Conservation (phyloP, 371 early-diverging fungal genomes). For the Zopfochytrium polystomum region DNA sequence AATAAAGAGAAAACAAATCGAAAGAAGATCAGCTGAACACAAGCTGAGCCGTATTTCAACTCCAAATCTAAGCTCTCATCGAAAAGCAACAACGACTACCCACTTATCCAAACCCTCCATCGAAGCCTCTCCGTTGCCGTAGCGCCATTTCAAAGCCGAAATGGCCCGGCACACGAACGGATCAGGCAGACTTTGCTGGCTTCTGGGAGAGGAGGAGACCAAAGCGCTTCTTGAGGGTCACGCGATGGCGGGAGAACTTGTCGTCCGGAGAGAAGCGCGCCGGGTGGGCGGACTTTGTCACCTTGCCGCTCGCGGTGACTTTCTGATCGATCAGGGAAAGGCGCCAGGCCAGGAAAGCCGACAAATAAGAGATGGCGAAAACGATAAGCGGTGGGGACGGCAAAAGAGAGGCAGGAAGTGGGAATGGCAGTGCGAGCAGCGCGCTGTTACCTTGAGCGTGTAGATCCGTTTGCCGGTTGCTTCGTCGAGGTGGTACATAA, state of each 20-base stretch:
- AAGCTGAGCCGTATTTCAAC: too few species aligned
- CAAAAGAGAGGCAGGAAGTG: not conserved
- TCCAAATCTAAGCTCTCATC: too few species aligned
- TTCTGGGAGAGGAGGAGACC: constrained; percentile 82
- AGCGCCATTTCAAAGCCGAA: too few species aligned
- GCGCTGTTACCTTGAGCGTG: constrained; percentile 81
- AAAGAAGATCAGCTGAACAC: too few species aligned
- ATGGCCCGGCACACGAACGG: too few species aligned
- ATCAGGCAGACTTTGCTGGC: too few species aligned
- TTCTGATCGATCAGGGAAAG: too few species aligned
- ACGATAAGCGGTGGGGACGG: not conserved
- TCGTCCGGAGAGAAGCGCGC: constrained; percentile 98
- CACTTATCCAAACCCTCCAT: too few species aligned
- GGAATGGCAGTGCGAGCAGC: not conserved
- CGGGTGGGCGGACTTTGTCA: constrained; percentile 95
- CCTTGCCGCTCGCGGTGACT: constrained; percentile 67
- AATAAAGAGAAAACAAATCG: too few species aligned
- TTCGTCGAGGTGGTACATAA: constrained; percentile 88
- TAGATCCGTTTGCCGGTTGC: constrained; percentile 87
- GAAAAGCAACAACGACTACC: too few species aligned
- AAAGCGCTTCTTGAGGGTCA: constrained; percentile 95
- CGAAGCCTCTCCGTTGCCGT: too few species aligned
- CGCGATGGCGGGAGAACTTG: constrained; percentile 96
- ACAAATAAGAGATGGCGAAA: not conserved
- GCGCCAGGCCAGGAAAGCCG: not conserved